These are phyloP conservation scores for Paspalum notatum DNA, from an alignment of 176 grass and related monocot species.

Conservation along the genomic window DNA sequence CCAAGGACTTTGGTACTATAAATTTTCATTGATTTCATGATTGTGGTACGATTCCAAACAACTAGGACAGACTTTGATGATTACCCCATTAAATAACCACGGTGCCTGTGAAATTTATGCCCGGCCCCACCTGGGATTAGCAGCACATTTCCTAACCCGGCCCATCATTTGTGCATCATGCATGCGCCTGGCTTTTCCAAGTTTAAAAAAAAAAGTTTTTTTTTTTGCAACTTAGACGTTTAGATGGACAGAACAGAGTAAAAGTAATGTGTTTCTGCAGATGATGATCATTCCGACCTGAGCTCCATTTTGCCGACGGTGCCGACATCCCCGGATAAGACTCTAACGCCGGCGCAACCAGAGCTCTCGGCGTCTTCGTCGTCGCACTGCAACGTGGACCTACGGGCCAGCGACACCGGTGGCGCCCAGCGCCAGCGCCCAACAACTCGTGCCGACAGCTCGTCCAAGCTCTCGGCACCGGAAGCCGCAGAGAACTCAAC, in stretches of 20 bases:
- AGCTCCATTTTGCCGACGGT: neutral
- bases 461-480: constrained; percentile 5
- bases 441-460: neutral
- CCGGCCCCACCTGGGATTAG: constrained; percentile 37
- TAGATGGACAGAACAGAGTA: neutral
- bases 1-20: constrained; percentile 7
- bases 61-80: constrained; percentile 50
- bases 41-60: constrained; percentile 47
- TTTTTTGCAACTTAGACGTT: neutral
- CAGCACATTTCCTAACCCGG: constrained; percentile 29
- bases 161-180: constrained; percentile 55
- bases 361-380: constrained; percentile 30
- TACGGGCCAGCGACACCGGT: constrained; percentile 1
- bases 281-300: constrained; percentile 8
- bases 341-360: neutral
- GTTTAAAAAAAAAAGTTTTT: neutral
- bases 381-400: constrained; percentile 21
- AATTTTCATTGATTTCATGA: constrained; percentile 38
- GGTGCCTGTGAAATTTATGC: constrained; percentile 41
- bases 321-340: neutral
- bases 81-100: constrained; percentile 25
- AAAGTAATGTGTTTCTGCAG: constrained; percentile 24
- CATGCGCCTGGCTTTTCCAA: constrained; percentile 11
- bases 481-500: neutral
- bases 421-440: neutral